Conservation (phyloP, 75 land plant species). For the Cryptomeria japonica region DNA sequence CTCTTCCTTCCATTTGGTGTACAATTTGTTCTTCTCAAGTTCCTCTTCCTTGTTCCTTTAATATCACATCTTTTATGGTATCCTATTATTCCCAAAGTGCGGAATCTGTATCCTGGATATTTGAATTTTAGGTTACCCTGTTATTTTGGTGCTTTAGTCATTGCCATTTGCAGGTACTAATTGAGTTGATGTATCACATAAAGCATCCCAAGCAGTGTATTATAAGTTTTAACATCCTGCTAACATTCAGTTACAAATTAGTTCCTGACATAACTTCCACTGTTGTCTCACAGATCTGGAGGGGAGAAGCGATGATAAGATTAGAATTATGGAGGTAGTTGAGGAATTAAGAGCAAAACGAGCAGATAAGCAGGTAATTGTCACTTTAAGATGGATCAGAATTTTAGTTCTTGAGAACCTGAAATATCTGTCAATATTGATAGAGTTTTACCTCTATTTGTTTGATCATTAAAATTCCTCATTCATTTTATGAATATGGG, state of each 20-base stretch:
- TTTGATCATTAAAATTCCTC: not conserved
- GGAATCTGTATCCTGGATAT: not conserved
- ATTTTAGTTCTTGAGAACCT: conserved; percentile 5
- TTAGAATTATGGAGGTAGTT: conserved; percentile 46
- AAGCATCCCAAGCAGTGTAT: not conserved
- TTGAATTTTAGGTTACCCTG: not conserved
- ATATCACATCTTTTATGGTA: not conserved
- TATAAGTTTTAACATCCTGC: not conserved
- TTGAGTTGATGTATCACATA: not conserved
- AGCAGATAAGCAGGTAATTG: conserved; percentile 48
- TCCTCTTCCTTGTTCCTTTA: not conserved
- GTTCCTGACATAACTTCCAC: not conserved
- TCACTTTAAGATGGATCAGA: not conserved
- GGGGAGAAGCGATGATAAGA: conserved; percentile 51
- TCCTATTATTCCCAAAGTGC: not conserved
- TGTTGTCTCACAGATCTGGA: conserved; percentile 32
- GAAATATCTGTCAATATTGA: not conserved
- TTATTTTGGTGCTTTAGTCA: not conserved
- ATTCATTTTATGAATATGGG: not conserved
- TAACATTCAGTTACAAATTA: not conserved
- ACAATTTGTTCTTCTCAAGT: not conserved
- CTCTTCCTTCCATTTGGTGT: not conserved
- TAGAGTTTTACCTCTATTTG: not conserved
- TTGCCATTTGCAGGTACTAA: not conserved
- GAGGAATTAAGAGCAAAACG: conserved; percentile 44